These are phyloP conservation scores for Penicillium brasilianum DNA, from an alignment of 2,329 filamentous ascomycete species.

Conservation along the genomic window DNA sequence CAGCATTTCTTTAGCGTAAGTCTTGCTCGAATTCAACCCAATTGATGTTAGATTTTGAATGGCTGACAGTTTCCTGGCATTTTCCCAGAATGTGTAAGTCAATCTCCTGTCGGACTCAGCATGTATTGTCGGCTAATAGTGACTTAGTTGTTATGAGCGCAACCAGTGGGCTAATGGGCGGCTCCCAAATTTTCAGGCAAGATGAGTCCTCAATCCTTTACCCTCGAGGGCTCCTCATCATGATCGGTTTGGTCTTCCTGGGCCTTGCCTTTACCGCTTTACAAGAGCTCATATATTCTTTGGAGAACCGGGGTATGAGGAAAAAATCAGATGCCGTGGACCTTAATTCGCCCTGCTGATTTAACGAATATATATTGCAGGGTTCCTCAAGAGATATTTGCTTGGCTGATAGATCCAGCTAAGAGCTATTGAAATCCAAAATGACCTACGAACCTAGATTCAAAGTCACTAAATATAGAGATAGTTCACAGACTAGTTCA, in stretches of 20 bases:
- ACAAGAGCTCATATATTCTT: conserved; percentile 35
- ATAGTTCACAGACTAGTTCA: too few species aligned
- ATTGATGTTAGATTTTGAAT: conserved; percentile 9
- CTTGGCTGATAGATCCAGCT: too few species aligned
- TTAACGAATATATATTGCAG: too few species aligned
- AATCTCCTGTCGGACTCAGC: not conserved
- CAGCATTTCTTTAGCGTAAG: conserved; percentile 57
- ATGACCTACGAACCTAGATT: too few species aligned
- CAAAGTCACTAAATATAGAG: too few species aligned
- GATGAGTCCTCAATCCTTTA: conserved; percentile 54
- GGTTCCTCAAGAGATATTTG: too few species aligned
- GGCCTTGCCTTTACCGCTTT: conserved; percentile 50
- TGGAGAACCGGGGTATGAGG: not conserved
- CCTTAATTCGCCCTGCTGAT: not conserved
- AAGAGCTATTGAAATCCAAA: too few species aligned
- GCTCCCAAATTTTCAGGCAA: conserved; percentile 56
- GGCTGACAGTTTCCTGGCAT: conserved; percentile 32
- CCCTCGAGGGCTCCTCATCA: conserved; percentile 50
- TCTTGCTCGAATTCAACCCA: not conserved
- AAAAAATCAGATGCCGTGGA: not conserved
- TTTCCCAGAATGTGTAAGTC: conserved; percentile 40
- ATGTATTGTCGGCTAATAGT: conserved; percentile 5
- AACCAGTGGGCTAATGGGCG: conserved; percentile 57
- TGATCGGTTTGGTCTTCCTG: conserved; percentile 52
- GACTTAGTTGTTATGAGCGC: conserved; percentile 54